Evolutionary conservation across 345 rosid species (phyloP), one percentile per base, ranked within the genome.

Genomic region (Euphorbia lathyris): DNA sequence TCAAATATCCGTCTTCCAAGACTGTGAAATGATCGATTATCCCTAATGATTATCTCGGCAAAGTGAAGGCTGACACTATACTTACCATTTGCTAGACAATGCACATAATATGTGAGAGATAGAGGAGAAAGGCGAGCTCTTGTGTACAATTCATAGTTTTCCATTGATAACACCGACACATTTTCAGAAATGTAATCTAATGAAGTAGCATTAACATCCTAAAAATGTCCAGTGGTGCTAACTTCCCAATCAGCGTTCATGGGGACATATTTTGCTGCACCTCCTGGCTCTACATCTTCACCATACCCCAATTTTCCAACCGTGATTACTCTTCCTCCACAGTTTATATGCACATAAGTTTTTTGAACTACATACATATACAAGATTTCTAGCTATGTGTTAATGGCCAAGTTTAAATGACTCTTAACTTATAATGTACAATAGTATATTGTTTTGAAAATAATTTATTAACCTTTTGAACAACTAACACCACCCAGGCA

Each of bases 101-200:
- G 52, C 12, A 14, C 36, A 19, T 34, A 36, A 14, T 61, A 71
- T 9, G 60, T 50, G 19, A 71, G 67, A 13, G 74, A 71, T 8
- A 71, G 59, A 9, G 66, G 72, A 19, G 74, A 29, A 8, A n/a
- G 34, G 6, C 74, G 67, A 19, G 74, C 68, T 22, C 10, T 71
- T 7, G 7, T 30, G 42, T 62, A 71, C 40, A 71, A 29, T 48
- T 14, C 5, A 23, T 66, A 23, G 38, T 30, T 23, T 3, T 30
- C 32, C 58, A 60, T 70, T 47, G 23, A 45, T 14, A 70, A 32
- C 7, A n/a, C 19, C 4, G 72, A 57, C 17, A 17, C 5, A 25
- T 68, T 68, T 43, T 58, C 16, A 8, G 64, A 40, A 17, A 27
- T 42, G 42, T 68, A 68, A 55, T 58, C 32, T 9, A 14, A n/a